These are phyloP conservation scores for Penicillium expansum DNA, from an alignment of 2,329 filamentous ascomycete species.

Conservation along the genomic window DNA sequence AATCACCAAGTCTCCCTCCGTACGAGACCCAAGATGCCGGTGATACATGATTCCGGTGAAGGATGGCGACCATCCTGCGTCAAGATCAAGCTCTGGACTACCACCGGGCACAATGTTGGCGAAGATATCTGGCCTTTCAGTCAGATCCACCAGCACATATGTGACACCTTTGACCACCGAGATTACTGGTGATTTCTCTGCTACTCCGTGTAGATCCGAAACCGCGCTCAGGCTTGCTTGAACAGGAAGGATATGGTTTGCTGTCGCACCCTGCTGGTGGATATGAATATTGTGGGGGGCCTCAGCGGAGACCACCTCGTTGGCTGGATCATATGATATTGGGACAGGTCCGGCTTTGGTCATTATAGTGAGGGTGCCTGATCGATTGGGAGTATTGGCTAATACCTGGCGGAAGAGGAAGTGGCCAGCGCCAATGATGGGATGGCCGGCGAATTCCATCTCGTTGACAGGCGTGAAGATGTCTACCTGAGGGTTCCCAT, in stretches of 20 bases:
- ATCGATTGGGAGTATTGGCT: slow-evolving; percentile 7
- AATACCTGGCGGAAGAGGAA: slow-evolving; percentile 35
- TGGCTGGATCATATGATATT: slow-evolving; percentile 39
- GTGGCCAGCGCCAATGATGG: slow-evolving; percentile 52
- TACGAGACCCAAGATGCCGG: slow-evolving; percentile 11
- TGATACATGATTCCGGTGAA: slow-evolving; percentile 33
- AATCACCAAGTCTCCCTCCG: slow-evolving; percentile 17
- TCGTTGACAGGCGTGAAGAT: slow-evolving; percentile 58
- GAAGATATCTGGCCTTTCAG: slow-evolving; percentile 21
- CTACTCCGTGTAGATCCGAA: slow-evolving; percentile 6
- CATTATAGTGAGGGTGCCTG: slow-evolving; percentile 16
- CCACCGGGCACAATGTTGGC: slow-evolving; percentile 18
- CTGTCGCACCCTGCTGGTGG: slow-evolving; percentile 45
- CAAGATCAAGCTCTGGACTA: slow-evolving; percentile 24
- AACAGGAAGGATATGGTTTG: slow-evolving; percentile 17
- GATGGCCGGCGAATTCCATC: slow-evolving; percentile 63
- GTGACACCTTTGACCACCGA: slow-evolving; percentile 72
- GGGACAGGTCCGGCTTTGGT: slow-evolving; percentile 47
- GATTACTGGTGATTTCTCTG: slow-evolving; percentile 48
- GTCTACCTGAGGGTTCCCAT: slow-evolving; percentile 48
- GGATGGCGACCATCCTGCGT: slow-evolving; percentile 28
- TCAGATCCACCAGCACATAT: slow-evolving; percentile 29
- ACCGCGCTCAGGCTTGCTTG: background rate
- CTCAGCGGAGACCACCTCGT: slow-evolving; percentile 53
- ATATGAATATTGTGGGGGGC: slow-evolving; percentile 67